phyloP scores from a whole-genome alignment of 345 rosid species.

The Punica granatum region DNA sequence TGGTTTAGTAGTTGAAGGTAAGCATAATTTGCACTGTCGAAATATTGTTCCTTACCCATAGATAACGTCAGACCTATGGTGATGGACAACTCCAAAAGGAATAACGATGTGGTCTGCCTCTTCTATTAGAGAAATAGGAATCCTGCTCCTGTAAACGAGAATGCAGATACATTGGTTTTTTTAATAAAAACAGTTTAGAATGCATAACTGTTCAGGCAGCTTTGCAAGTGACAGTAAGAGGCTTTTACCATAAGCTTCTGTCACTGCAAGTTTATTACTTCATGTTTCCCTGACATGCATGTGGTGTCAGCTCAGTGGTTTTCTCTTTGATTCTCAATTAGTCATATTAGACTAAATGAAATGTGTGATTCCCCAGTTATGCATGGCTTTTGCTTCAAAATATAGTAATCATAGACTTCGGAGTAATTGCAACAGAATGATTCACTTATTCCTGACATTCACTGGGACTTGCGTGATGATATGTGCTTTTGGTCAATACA shows the following conservation, averaged over 20 bases:
- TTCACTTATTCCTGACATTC: neutral
- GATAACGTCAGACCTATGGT: neutral
- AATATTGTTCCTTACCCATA: neutral
- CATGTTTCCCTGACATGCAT: neutral
- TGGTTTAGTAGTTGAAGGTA: constrained; percentile 89
- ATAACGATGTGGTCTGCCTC: neutral
- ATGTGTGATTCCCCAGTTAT: too few relatives aligned
- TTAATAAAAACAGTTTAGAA: too few relatives aligned
- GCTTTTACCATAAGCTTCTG: neutral
- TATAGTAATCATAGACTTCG: neutral
- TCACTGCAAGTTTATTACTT: neutral
- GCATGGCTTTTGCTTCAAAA: neutral
- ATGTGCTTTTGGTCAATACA: constrained; percentile 15
- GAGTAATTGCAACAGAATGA: neutral
- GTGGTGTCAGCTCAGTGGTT: neutral
- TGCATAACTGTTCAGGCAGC: neutral
- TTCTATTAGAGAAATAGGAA: neutral
- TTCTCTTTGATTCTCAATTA: neutral
- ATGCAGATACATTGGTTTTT: too few relatives aligned
- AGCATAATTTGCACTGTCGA: constrained; percentile 1
- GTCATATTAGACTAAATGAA: neutral
- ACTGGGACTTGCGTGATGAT: neutral
- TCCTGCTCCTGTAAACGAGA: too few relatives aligned
- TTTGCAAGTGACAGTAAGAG: neutral
- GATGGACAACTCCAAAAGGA: neutral